These are phyloP conservation scores for Nemania diffusa DNA, from an alignment of 2,329 filamentous ascomycete genomes.

Conservation along the genomic window DNA sequence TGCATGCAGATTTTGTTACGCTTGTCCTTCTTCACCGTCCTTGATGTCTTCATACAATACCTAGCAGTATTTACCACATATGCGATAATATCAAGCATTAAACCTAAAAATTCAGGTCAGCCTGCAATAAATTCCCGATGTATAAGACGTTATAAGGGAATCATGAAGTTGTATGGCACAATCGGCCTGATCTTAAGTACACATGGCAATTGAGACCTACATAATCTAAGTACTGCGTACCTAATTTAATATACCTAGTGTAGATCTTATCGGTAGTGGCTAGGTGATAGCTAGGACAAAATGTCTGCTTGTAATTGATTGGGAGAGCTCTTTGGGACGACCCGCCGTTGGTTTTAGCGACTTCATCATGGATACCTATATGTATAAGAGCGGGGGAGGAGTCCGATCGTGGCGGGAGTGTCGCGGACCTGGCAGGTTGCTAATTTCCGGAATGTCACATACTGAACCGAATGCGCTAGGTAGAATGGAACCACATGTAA, in stretches of 20 bases:
- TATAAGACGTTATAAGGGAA: neutral
- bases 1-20: neutral
- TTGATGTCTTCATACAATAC: neutral
- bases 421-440: neutral
- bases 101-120: neutral
- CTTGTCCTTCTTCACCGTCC: neutral
- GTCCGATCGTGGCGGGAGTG: neutral
- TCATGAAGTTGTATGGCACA: neutral
- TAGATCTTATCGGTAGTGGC: neutral
- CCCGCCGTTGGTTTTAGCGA: no score
- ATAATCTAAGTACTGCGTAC: no score
- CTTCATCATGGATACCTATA: no score
- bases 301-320: no score
- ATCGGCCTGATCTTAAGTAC: neutral
- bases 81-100: neutral
- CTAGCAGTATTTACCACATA: neutral
- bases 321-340: no score
- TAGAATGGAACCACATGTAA: no score
- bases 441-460: no score
- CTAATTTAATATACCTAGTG: neutral
- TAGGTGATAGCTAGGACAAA: no score
- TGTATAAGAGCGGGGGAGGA: neutral
- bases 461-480: no score
- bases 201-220: conserved; percentile 11
- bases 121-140: neutral